Evolutionary conservation across 2,329 filamentous ascomycete species (phyloP).

Genomic region (Bipolaris cookei): DNA sequence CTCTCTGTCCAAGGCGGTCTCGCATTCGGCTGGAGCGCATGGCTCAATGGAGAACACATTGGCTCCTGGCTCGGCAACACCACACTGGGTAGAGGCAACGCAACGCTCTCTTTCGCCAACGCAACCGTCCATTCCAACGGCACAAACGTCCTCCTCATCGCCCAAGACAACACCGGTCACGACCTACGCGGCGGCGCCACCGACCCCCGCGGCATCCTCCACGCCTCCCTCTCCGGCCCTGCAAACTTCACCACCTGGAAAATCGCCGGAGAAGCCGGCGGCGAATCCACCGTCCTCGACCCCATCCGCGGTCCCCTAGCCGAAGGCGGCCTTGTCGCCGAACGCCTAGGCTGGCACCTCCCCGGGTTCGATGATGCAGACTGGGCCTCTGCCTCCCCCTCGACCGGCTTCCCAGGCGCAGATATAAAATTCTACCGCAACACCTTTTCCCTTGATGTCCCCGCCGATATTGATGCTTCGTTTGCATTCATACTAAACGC

Average conservation of each 20-base stretch:
- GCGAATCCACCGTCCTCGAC: slow-evolving; percentile 58
- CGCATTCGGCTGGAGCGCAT: slow-evolving; percentile 64
- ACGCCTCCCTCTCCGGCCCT: slow-evolving; percentile 56
- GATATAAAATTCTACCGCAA: slow-evolving; percentile 65
- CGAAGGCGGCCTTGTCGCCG: slow-evolving; percentile 65
- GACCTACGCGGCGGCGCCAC: slow-evolving; percentile 59
- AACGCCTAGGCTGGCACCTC: slow-evolving; percentile 65
- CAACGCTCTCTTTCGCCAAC: slow-evolving; percentile 60
- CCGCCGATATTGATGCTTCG: slow-evolving; percentile 61
- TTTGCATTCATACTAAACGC: slow-evolving; percentile 62
- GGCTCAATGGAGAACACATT: slow-evolving; percentile 63
- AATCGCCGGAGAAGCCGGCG: slow-evolving; percentile 63
- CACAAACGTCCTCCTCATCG: slow-evolving; percentile 59
- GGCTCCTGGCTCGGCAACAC: slow-evolving; percentile 63
- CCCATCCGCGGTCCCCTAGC: slow-evolving; percentile 62
- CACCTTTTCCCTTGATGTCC: slow-evolving; percentile 58
- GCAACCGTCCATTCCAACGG: slow-evolving; percentile 51
- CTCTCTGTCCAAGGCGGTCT: slow-evolving; percentile 62
- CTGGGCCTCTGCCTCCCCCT: slow-evolving; percentile 51
- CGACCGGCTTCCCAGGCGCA: slow-evolving; percentile 55
- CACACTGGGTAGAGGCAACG: slow-evolving; percentile 43
- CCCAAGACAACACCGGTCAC: slow-evolving; percentile 67
- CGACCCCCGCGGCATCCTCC: slow-evolving; percentile 60
- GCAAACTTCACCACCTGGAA: slow-evolving; percentile 61
- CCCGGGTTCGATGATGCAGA: slow-evolving; percentile 60